Evolutionary conservation across 2,329 filamentous ascomycete genomes (phyloP).

Genomic region (Colletotrichum sansevieriae): DNA sequence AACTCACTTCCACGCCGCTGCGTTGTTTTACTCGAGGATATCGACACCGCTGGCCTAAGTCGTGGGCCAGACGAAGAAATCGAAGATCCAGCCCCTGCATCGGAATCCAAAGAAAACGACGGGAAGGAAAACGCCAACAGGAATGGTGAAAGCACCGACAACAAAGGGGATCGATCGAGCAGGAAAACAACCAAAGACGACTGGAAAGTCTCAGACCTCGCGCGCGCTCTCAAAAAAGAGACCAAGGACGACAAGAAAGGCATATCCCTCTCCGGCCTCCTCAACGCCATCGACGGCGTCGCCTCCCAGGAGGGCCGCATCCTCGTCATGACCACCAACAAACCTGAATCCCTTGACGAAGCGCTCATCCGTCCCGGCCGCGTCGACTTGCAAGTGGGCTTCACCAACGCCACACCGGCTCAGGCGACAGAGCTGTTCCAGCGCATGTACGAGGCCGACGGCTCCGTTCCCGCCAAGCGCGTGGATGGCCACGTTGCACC

Average conservation of each 20-base stretch:
- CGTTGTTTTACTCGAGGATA: slow-evolving; percentile 77
- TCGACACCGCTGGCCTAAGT: slow-evolving; percentile 73
- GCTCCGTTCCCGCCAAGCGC: slow-evolving; percentile 31
- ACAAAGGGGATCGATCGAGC: slow-evolving; percentile 42
- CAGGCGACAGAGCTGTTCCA: slow-evolving; percentile 71
- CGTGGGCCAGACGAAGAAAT: slow-evolving; percentile 53
- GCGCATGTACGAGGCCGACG: slow-evolving; percentile 69
- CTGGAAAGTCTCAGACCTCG: slow-evolving; percentile 57
- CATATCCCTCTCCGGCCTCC: slow-evolving; percentile 82
- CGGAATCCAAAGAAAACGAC: slow-evolving; percentile 25
- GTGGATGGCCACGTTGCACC: slow-evolving; percentile 31
- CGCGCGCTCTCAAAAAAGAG: slow-evolving; percentile 57
- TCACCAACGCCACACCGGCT: slow-evolving; percentile 47
- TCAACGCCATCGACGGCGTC: slow-evolving; percentile 88
- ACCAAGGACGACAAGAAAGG: slow-evolving; percentile 55
- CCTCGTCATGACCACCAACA: slow-evolving; percentile 87
- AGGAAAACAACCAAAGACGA: slow-evolving; percentile 44
- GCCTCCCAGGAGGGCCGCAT: slow-evolving; percentile 83
- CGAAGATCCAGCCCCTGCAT: slow-evolving; percentile 36
- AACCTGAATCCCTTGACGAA: slow-evolving; percentile 78
- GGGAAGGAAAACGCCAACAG: slow-evolving; percentile 42
- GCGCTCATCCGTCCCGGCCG: slow-evolving; percentile 77
- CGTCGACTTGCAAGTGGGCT: slow-evolving; percentile 44
- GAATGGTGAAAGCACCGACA: slow-evolving; percentile 31
- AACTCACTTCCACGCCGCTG: slow-evolving; percentile 71